A percentile compares a stretch with the other conserved stretches of the same genome.
phyloP scores from a whole-genome alignment of 805 yeast genomes.

The Candida sonorensis region DNA sequence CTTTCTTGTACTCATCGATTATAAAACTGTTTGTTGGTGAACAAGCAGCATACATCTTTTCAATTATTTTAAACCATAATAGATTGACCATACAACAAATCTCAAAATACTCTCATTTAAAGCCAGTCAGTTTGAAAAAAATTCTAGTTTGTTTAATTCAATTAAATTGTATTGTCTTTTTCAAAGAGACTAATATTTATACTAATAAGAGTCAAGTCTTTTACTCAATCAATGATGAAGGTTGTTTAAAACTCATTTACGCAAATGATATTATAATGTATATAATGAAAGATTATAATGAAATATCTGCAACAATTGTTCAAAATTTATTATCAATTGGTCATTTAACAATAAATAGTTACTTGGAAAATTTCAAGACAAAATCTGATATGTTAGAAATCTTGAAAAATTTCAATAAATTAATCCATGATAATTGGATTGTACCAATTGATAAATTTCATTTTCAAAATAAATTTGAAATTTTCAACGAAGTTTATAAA shows the following conservation, averaged over 20 bases:
- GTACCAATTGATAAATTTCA: slow-evolving; percentile 34
- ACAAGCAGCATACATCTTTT: slow-evolving; percentile 57
- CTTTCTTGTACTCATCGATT: slow-evolving; percentile 50
- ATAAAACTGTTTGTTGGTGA: slow-evolving; percentile 61
- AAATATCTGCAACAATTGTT: slow-evolving; percentile 46
- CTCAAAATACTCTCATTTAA: slow-evolving; percentile 37
- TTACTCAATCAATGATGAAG: slow-evolving; percentile 59
- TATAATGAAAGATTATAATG: slow-evolving; percentile 39
- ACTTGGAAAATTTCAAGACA: slow-evolving; percentile 26
- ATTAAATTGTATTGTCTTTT: slow-evolving; percentile 61
- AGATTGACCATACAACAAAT: slow-evolving; percentile 54
- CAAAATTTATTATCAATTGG: slow-evolving; percentile 70
- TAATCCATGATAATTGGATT: slow-evolving; percentile 46
- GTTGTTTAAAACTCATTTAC: slow-evolving; percentile 58
- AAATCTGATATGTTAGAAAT: slow-evolving; percentile 20
- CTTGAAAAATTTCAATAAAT: slow-evolving; percentile 33
- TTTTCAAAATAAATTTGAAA: slow-evolving; percentile 25
- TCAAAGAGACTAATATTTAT: slow-evolving; percentile 39
- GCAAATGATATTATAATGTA: slow-evolving; percentile 67
- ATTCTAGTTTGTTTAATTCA: slow-evolving; percentile 74
- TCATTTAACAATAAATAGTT: slow-evolving; percentile 51
- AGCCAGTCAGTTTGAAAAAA: slow-evolving; percentile 47
- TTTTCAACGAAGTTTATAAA: slow-evolving; percentile 31
- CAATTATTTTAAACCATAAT: slow-evolving; percentile 60
- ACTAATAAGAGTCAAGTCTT: slow-evolving; percentile 20